Base-by-base conservation (phyloP, 306 rosid genomes). In the Rosa persica region DNA sequence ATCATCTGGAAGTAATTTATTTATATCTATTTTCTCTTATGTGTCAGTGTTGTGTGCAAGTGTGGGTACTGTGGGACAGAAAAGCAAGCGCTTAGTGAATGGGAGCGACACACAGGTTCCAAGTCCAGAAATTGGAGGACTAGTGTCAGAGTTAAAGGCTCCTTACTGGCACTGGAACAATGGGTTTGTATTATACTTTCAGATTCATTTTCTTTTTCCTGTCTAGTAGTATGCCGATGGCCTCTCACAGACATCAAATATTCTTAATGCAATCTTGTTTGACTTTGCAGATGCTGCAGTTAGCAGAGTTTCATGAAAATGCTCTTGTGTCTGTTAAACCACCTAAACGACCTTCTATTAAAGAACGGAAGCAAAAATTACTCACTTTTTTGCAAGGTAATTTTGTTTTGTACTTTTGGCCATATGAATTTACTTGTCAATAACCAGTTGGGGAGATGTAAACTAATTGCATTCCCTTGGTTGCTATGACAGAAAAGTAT, bases 41-140 rank as follows among this genome's bases (percentile, higher is more conserved):
- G 60, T 82, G 81, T 67, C 91, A 93, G 99, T 85, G 99, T 96
- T 82, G 92, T 93, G 69, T 96, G 99, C 93, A 90, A 93, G 79
- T 96, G 99, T 82, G 96, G 94, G 36, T 87, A 75, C 57, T 96
- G 99, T 69, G 98, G 98, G 83, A 81, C 92, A 44, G 94, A 93
- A 87, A 96, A 96, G 87, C 97, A 93, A 85, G 94, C 97, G 40
- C 99, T 96, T 79, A 93, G 98, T 54, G 98, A 91, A 78, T 96
- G 99, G 99, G 98, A 93, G 83, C 88, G 89, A 15, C 99, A 96
- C 80, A 90, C 97, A 0, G 99, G 99, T 78, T 93, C 98, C 77
- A 96, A 96, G 77, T 84, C 89, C 34, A 90, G 94, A 89, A 87
- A 96, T 85, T 96, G 99, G 99, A 96, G 80, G 82, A 89, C 89